phyloP scores from a whole-genome alignment of 2,329 filamentous ascomycete genomes.

The Penicillium psychrosexuale region DNA sequence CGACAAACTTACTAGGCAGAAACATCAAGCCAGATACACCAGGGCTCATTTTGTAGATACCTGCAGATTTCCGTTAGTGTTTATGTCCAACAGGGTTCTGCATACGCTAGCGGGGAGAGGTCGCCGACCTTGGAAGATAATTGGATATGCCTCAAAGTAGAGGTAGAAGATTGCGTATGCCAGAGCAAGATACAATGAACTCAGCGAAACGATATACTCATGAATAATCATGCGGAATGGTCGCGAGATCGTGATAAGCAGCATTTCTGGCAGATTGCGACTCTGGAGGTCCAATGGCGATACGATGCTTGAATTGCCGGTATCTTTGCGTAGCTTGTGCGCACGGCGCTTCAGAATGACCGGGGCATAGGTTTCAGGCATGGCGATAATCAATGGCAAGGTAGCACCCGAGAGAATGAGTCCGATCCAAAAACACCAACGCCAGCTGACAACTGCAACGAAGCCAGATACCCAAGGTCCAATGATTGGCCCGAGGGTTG shows the following conservation, averaged over 20 bases:
- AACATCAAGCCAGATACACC: constrained; percentile 36
- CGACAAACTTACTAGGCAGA: constrained; percentile 29
- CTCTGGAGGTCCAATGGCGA: constrained; percentile 65
- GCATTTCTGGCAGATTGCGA: constrained; percentile 35
- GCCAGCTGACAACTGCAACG: constrained; percentile 43
- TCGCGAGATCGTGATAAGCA: constrained; percentile 65
- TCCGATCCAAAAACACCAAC: constrained; percentile 57
- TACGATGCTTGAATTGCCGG: constrained; percentile 53
- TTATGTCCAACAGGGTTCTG: constrained; percentile 43
- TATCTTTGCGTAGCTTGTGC: constrained; percentile 54
- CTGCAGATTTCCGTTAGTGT: constrained; percentile 46
- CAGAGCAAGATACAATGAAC: constrained; percentile 67
- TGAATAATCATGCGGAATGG: constrained; percentile 68
- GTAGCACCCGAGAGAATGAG: constrained; percentile 61
- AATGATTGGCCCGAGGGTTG: constrained; percentile 43
- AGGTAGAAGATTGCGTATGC: constrained; percentile 68
- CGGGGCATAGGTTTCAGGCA: constrained; percentile 64
- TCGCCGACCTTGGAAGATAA: constrained; percentile 57
- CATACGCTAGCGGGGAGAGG: not conserved
- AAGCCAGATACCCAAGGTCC: constrained; percentile 48
- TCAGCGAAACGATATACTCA: constrained; percentile 69
- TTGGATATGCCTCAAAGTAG: constrained; percentile 71
- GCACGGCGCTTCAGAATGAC: constrained; percentile 59
- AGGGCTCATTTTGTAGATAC: constrained; percentile 37
- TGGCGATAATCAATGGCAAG: constrained; percentile 53